Base-by-base conservation (phyloP, 345 rosid species). In the Zanthoxylum bungeanum region DNA sequence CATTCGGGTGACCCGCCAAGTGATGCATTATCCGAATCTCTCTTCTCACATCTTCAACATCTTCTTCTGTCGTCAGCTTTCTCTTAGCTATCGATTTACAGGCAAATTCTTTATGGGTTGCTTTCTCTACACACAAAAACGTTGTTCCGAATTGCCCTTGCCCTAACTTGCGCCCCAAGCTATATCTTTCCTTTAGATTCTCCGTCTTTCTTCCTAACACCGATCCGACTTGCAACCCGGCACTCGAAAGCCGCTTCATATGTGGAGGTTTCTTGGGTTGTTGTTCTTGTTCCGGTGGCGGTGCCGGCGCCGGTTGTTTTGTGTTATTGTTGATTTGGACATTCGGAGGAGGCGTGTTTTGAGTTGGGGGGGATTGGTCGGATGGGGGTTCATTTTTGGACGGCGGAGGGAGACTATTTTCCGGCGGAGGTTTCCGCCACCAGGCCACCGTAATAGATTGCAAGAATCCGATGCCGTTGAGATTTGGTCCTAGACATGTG, bases 141-240 rank as follows among this genome's bases (percentile, higher is more conserved):
- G 98, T 94, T 14, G 97, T 94, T 44, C 98, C 98, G 58, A 94
- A 94, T 80, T 94, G 98, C 37, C 98, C 98, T 81, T 94, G 98
- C 1, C 98, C 98, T 68, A 94, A 72, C 82, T 92, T 94, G 75
- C 92, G 83, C 21, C 98, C 98, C 66, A 94, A 86, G 77, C 84
- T 88, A 57, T 82, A 94, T 3, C 84, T 65, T 36, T 94, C 98
- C 78, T 90, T 92, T 64, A 94, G 53, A 69, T 92, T 92, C 70
- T 80, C 95, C 9, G 98, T 89, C 72, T 89, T 90, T 50, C 92
- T 89, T 46, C 95, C 95, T 5, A 94, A 70, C 2, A 94, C 95
- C 0, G 98, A 90, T 0, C 86, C 97, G 22, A 76, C 73, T 73
- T 89, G 91, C 39, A 92, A 75, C 19, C 89, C 96, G 0, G 81